phyloP scores from a whole-genome alignment of 768 basidiomycete genomes.

The Lentinula boryana region DNA sequence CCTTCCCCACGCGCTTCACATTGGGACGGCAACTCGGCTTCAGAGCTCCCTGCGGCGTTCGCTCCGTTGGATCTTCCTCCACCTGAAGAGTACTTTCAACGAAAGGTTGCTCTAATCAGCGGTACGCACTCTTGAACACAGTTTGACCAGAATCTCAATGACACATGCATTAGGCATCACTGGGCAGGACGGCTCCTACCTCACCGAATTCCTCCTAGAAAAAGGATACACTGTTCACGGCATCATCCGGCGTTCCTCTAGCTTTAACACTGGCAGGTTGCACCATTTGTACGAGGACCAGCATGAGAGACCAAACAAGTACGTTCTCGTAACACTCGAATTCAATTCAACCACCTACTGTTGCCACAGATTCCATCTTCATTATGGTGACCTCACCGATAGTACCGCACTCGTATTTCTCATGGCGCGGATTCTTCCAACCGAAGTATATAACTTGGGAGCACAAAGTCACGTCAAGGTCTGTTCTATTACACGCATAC shows the following conservation, averaged over 20 bases:
- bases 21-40: slow-evolving; percentile 2
- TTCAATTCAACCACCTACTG: not conserved
- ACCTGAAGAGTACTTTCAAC: slow-evolving; percentile 79
- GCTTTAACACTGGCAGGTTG: slow-evolving; percentile 95
- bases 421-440: slow-evolving; percentile 89
- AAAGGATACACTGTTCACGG: slow-evolving; percentile 94
- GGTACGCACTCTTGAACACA: slow-evolving; percentile 37
- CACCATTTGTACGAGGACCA: slow-evolving; percentile 92
- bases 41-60: slow-evolving; percentile 25
- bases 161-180: slow-evolving; percentile 65
- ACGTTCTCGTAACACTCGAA: slow-evolving; percentile 29
- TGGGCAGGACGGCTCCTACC: slow-evolving; percentile 93
- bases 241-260: slow-evolving; percentile 95
- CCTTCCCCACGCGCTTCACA: not conserved
- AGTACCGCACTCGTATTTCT: slow-evolving; percentile 97
- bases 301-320: slow-evolving; percentile 57
- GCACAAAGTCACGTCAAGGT: slow-evolving; percentile 95
- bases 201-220: slow-evolving; percentile 76
- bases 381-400: slow-evolving; percentile 92
- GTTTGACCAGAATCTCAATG: slow-evolving; percentile 9
- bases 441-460: slow-evolving; percentile 97
- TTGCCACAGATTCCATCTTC: slow-evolving; percentile 60
- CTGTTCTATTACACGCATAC: not conserved
- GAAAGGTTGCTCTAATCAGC: slow-evolving; percentile 91
- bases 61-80: slow-evolving; percentile 55